These are phyloP conservation scores for Candida argentea DNA, from an alignment of 805 yeast genomes.

Conservation along the genomic window DNA sequence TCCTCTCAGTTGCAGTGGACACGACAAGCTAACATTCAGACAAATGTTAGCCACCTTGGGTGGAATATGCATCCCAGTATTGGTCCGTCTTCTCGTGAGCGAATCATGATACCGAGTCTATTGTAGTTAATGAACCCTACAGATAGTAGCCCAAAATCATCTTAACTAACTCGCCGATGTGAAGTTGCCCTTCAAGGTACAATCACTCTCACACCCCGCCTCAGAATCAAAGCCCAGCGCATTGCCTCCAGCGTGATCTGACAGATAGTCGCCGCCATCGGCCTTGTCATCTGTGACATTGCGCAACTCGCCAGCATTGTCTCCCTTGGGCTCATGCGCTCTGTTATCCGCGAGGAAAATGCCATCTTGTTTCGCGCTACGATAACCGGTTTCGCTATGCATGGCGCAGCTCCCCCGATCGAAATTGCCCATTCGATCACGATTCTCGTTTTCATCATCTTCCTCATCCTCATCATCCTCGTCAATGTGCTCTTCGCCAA, in stretches of 20 bases:
- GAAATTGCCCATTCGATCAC: not conserved
- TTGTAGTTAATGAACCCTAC: not conserved
- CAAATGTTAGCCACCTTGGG: too few species aligned
- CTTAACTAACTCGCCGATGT: not conserved
- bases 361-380: conserved; percentile 1
- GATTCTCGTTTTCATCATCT: not conserved
- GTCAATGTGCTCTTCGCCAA: conserved; percentile 2
- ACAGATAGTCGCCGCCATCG: conserved; percentile 2
- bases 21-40: too few species aligned
- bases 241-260: conserved; percentile 3
- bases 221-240: not conserved
- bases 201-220: not conserved
- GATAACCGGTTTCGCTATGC: conserved; percentile 1
- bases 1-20: too few species aligned
- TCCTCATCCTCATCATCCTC: conserved; percentile 1
- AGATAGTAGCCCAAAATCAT: not conserved
- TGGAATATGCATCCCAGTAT: conserved; percentile 19
- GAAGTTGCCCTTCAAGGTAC: not conserved
- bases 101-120: conserved; percentile 1
- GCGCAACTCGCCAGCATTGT: not conserved
- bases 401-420: conserved; percentile 1
- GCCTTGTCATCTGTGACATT: not conserved
- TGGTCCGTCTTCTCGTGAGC: conserved; percentile 14
- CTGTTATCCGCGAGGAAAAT: too few species aligned
- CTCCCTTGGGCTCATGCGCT: not conserved